Percentiles rank a stretch among this genome's conserved stretches.
These are phyloP conservation scores for Dentipellis sp. DNA, from an alignment of 768 basidiomycete genomes.

Conservation along the genomic window DNA sequence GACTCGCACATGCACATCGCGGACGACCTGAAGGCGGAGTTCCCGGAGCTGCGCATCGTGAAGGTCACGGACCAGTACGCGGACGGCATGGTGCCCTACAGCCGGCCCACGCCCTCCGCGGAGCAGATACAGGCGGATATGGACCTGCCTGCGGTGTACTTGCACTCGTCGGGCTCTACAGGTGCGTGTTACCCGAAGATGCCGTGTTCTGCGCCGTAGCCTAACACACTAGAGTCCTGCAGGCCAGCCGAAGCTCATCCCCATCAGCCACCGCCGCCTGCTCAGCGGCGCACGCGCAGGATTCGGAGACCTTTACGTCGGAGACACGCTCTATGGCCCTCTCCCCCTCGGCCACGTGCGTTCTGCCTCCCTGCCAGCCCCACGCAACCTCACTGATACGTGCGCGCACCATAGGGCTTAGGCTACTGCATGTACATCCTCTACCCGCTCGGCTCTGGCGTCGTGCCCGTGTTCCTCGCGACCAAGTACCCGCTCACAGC, in stretches of 20 bases:
- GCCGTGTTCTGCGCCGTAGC: neutral
- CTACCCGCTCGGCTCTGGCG: neutral
- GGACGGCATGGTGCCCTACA: neutral
- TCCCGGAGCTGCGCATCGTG: neutral
- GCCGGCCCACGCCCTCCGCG: neutral
- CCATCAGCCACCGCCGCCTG: neutral
- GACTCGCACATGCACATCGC: neutral
- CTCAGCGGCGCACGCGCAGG: neutral
- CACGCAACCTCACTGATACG: neutral
- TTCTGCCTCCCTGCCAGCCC: neutral
- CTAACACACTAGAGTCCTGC: too few species aligned
- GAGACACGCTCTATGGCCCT: neutral
- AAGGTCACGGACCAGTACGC: neutral
- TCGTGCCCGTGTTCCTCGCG: neutral
- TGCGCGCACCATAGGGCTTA: neutral
- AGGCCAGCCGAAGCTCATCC: neutral
- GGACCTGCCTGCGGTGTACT: neutral
- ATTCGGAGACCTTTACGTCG: neutral
- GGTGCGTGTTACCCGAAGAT: neutral
- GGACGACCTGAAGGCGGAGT: slow-evolving; percentile 7
- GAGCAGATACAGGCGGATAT: neutral
- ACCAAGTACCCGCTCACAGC: neutral
- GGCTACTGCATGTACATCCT: neutral
- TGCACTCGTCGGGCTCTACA: neutral
- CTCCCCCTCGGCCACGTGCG: neutral